Evolutionary conservation across 2,329 filamentous ascomycete species (phyloP).

Genomic region (Curvularia sp.): DNA sequence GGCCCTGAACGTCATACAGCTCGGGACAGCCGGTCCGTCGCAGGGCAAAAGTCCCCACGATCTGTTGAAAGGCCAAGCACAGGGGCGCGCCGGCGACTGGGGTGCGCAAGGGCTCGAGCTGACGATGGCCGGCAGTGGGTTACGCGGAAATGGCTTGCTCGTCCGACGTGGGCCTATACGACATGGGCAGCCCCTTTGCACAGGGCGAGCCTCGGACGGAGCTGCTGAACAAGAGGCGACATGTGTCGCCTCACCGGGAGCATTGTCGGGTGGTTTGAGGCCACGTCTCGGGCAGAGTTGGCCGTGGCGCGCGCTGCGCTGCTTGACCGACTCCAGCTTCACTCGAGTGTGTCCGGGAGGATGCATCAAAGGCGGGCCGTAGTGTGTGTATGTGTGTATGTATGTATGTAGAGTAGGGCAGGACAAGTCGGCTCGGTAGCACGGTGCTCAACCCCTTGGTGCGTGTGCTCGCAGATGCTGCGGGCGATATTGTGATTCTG

Average conservation of each 20-base stretch:
- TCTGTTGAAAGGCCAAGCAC: conserved; percentile 32
- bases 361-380: conserved; percentile 33
- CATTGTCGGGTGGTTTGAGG: conserved; percentile 14
- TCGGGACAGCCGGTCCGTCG: conserved; percentile 32
- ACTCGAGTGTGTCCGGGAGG: conserved; percentile 25
- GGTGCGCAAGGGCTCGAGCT: conserved; percentile 29
- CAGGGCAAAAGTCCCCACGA: conserved; percentile 34
- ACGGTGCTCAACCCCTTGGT: conserved; percentile 13
- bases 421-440: conserved; percentile 20
- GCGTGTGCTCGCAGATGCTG: conserved; percentile 16
- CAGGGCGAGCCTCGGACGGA: conserved; percentile 13
- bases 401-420: conserved; percentile 2
- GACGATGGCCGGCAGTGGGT: conserved; percentile 24
- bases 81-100: conserved; percentile 33
- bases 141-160: conserved; percentile 23
- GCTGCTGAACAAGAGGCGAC: conserved; percentile 9
- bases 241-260: conserved; percentile 15
- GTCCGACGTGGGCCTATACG: conserved; percentile 22
- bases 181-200: conserved; percentile 23
- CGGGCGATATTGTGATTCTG: conserved; percentile 28
- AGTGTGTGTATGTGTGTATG: background rate
- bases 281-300: conserved; percentile 19
- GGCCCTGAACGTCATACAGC: conserved; percentile 25
- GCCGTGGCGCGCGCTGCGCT: conserved; percentile 20
- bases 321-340: conserved; percentile 28